phyloP scores from a whole-genome alignment of 257 asterid genomes.

The Phtheirospermum japonicum region DNA sequence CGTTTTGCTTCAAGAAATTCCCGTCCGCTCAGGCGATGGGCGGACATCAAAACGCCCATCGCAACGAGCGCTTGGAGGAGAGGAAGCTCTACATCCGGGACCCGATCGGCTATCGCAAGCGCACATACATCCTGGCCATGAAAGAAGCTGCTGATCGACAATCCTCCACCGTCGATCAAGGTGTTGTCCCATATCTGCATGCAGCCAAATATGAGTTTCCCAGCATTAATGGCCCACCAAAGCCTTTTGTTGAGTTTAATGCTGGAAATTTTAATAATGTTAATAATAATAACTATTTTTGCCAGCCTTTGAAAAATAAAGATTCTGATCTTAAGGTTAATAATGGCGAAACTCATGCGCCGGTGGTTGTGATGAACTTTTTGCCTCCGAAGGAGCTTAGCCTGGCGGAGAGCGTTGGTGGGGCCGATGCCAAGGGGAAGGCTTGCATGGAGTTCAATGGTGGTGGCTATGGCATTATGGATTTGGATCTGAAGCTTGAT shows the following conservation, averaged over 20 bases:
- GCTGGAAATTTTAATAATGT: not conserved
- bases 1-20: conserved; percentile 52
- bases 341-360: not conserved
- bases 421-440: conserved; percentile 15
- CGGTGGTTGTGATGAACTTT: conserved; percentile 25
- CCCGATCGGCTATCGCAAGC: conserved; percentile 41
- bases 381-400: conserved; percentile 36
- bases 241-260: conserved; percentile 17
- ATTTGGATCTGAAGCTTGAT: conserved; percentile 34
- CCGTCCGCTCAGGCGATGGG: conserved; percentile 62
- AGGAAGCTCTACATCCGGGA: conserved; percentile 36
- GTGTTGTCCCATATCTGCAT: conserved; percentile 8
- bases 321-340: too few species aligned
- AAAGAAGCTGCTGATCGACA: conserved; percentile 13
- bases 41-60: conserved; percentile 55
- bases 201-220: conserved; percentile 24
- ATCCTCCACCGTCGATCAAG: not conserved
- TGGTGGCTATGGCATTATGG: conserved; percentile 21
- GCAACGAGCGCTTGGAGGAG: conserved; percentile 46
- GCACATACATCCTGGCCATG: conserved; percentile 33
- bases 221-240: conserved; percentile 8
- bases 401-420: conserved; percentile 27
- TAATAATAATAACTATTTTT: not conserved
- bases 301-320: not conserved
- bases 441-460: conserved; percentile 20